Base-by-base conservation (phyloP, 164 flowering plant species). In the Sextonia rubra region DNA sequence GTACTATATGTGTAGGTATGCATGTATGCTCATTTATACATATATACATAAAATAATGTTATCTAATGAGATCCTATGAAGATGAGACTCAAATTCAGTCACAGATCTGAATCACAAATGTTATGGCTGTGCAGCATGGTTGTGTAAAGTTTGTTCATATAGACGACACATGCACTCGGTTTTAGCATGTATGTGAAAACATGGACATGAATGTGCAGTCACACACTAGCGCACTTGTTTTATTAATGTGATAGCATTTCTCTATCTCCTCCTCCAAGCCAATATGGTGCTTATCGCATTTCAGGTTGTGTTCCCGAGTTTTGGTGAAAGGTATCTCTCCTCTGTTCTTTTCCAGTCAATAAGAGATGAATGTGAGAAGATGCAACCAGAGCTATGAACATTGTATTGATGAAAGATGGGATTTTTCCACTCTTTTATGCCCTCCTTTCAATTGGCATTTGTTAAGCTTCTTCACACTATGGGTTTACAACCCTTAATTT, bases 241-340 rank as follows among this genome's bases (percentile, higher is more conserved):
- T 56, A 14, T n/a, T 17, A 56, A 14, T 14, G 7, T 2, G 5
- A 61, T 7, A 61, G 7, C 12, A 20, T 24, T 23, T 9, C 24
- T 6, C 15, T 12, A 5, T 61, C 14, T 61, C 24, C 22, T 2
- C 1, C 24, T 61, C 64, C 25, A n/a, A 4, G 25, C 12, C 24
- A 20, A 11, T 61, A 3, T 24, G 23, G 12, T 61, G 26, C 64
- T 22, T 22, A 0, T 15, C 6, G 37, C 64, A 29, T 64, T 64
- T 27, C 85, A 92, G 98, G 97, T 91, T 73, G 88, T 94, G 44
- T 92, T 92, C 64, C 97, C 98, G 12, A 92, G 97, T 79, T 91
- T 87, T 37, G 99, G 97, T 5, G 99, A 92, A 68, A 86, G 98
- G 30, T 92, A 94, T 71, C 84, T 94, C n/a, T 91, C 98, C 24